Base-by-base conservation (phyloP, 1,139 yeast species). In the Yueomyces sp. region DNA sequence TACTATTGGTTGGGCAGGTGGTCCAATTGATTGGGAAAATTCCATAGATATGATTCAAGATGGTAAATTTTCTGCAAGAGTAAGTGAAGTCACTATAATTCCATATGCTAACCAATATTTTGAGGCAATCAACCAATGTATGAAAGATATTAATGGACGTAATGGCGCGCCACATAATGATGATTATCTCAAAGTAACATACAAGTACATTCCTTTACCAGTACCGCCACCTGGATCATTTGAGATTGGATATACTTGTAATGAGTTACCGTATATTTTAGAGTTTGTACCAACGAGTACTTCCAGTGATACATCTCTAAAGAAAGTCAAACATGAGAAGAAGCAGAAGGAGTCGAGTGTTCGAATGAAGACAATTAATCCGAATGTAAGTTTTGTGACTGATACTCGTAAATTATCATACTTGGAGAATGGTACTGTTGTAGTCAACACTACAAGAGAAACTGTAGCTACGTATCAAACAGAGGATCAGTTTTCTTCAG, bases 1-100 rank as follows among this genome's bases (percentile, higher is more conserved):
- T 60, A 89, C 96, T 19, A 70, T 80, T 50, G 81, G 75, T 51
- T 89, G 97, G 96, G 95, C 96, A 36, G 96, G 97, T 59, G 97
- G 96, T 57, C 66, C 56, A 4, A 76, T 87, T 46, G 74, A 86
- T 66, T 89, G 96, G 96, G 63, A 59, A 3, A 54, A 52, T 39
- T 45, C 62, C 1, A 53, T 55, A 1, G 64, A 60, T 40, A 57
- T 61, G n/a, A 12, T 50, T 26, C 48, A 53, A 40, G 44, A 46
- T n/a, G 63, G 63, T 2, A 55, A 54, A 36, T 60, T 60, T 42
- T 44, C 50, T 25, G 54, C 58, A 3, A 43, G 45, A 3, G 49
- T 61, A 0, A 41, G 49, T 12, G 41, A 48, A 4, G 45, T 59
- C 12, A 38, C 36, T 2, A 46, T 59, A 8, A 46, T 48, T 2